These are phyloP conservation scores for Grifola frondosa DNA, from an alignment of 1,284 basidiomycete genomes.

Conservation along the genomic window DNA sequence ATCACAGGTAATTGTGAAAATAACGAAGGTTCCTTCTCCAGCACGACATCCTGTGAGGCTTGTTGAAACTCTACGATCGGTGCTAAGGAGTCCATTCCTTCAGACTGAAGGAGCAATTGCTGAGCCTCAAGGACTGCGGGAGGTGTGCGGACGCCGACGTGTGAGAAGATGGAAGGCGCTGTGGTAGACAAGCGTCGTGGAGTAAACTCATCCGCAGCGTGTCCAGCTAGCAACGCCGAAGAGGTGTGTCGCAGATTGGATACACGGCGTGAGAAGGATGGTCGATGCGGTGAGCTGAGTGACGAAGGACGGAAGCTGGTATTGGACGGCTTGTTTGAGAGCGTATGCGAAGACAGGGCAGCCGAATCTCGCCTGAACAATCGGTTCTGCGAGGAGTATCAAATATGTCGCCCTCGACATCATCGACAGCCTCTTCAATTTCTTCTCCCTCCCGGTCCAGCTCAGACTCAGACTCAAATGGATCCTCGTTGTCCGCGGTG, in stretches of 20 bases:
- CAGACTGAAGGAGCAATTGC: conserved; percentile 46
- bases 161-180: conserved; percentile 76
- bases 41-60: conserved; percentile 19
- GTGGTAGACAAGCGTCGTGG: conserved; percentile 53
- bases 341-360: conserved; percentile 4
- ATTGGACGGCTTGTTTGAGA: conserved; percentile 14
- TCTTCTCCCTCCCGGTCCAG: conserved; percentile 29
- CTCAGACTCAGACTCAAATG: conserved; percentile 52
- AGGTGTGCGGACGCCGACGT: conserved; percentile 74
- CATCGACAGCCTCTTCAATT: conserved; percentile 32
- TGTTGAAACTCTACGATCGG: conserved; percentile 53
- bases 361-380: conserved; percentile 23
- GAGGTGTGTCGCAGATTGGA: conserved; percentile 20
- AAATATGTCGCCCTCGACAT: conserved; percentile 32
- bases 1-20: conserved; percentile 64
- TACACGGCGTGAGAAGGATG: conserved; percentile 17
- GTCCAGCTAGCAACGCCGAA: conserved; percentile 9
- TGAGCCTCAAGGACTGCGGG: conserved; percentile 70
- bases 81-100: conserved; percentile 42
- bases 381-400: conserved; percentile 24
- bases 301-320: conserved; percentile 13
- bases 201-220: conserved; percentile 29
- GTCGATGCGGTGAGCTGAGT: conserved; percentile 22
- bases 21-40: conserved; percentile 57
- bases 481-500: conserved; percentile 83